Base-by-base conservation (phyloP, 805 yeast species). In the Candida lessepsii region DNA sequence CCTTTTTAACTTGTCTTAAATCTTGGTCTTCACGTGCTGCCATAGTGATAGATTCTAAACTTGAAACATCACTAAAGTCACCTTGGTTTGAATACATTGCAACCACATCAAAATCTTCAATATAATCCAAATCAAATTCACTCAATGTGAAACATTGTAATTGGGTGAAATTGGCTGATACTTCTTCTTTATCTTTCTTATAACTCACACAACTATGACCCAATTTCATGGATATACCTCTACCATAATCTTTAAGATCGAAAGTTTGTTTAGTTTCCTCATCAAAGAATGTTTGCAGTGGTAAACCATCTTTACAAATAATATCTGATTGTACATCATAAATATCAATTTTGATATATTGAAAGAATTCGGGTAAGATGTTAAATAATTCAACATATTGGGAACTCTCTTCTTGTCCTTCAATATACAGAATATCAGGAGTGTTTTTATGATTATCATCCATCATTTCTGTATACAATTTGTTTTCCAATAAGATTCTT, bases 221-320 rank as follows among this genome's bases (percentile, higher is more conserved):
- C 2, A 65, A 32, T 24, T 57, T 51, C 11, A 60, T 18, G 1
- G 65, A 64, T 4, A 68, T 59, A 2, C 75, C 75, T 40, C 74
- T 47, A 34, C 59, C 62, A 46, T 54, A 67, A 33, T 58, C 62
- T 5, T 61, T 63, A 34, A 70, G 49, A 40, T 70, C 66, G 18
- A 64, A 45, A 5, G 62, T 56, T 17, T 59, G 45, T 2, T 49
- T 52, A 1, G 56, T 34, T 1, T 39, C 40, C 5, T 54, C 52
- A 33, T 62, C 64, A 21, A 35, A 46, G 9, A 61, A 46, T 2
- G 45, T 40, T 36, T 61, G 62, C 37, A 57, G 52, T 0, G 75
- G 75, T 13, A 70, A 50, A 7, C 62, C 62, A 39, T 69, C 74
- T 37, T 66, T 67, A 45, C 73, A 68, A 10, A 64, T 54, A 3